Percentiles rank a stretch among this genome's conserved stretches.
Conservation (phyloP, 2,329 filamentous ascomycete species). For the Fusarium xyrophilum region DNA sequence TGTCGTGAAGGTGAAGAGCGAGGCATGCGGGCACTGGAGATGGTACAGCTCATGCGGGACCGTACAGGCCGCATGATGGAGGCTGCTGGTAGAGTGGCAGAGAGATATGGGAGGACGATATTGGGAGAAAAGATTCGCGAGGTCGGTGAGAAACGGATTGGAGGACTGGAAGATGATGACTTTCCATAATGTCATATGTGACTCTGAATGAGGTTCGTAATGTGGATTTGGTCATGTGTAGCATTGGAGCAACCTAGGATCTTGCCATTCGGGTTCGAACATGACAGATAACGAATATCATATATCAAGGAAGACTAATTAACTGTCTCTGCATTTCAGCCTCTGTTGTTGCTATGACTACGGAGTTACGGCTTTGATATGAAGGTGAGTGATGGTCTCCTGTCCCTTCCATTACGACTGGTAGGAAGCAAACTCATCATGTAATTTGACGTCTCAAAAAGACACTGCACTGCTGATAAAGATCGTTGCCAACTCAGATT, state of each 20-base stretch:
- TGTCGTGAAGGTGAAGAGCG: constrained; percentile 92
- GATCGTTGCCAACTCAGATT: not conserved
- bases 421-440: not conserved
- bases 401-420: not conserved
- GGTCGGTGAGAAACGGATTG: constrained; percentile 73
- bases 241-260: not conserved
- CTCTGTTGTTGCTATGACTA: too few relatives aligned
- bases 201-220: not conserved
- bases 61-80: constrained; percentile 88
- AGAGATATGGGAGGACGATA: constrained; percentile 79
- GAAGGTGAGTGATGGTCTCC: not conserved
- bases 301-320: not conserved
- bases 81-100: constrained; percentile 86
- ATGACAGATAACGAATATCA: not conserved
- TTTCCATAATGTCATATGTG: constrained; percentile 12
- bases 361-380: not conserved
- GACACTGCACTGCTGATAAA: not conserved
- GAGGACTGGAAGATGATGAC: constrained; percentile 67
- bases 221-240: not conserved
- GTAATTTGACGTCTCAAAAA: not conserved
- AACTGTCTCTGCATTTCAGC: not conserved
- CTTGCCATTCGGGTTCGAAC: not conserved
- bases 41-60: constrained; percentile 86
- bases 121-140: constrained; percentile 91
- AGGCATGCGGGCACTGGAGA: constrained; percentile 92